These are phyloP conservation scores for Arthrinium puccinioides DNA, from an alignment of 2,329 filamentous ascomycete genomes.

Conservation along the genomic window DNA sequence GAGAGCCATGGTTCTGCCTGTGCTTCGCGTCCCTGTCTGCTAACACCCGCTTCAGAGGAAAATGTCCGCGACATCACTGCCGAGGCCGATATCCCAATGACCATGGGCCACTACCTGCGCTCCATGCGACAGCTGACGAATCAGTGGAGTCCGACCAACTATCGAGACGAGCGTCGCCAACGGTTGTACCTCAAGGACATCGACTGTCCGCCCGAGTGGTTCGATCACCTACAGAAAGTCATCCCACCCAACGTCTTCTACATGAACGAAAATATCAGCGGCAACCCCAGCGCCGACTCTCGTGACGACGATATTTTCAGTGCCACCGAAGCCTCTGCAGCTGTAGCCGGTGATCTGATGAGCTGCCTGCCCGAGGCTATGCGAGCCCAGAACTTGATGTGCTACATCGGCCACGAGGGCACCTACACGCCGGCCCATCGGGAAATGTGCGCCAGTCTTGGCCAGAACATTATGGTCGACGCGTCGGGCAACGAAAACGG, in stretches of 20 bases:
- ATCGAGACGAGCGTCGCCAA: slow-evolving; percentile 71
- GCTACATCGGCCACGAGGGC: slow-evolving; percentile 94
- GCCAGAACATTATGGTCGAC: slow-evolving; percentile 98
- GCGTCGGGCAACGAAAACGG: slow-evolving; percentile 67
- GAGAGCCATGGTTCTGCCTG: slow-evolving; percentile 18
- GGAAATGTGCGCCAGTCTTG: slow-evolving; percentile 94
- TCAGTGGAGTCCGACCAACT: slow-evolving; percentile 71
- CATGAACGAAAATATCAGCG: slow-evolving; percentile 67
- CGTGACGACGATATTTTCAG: slow-evolving; percentile 39
- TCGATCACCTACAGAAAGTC: slow-evolving; percentile 66
- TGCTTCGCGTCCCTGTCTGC: neutral
- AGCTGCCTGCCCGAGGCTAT: slow-evolving; percentile 79
- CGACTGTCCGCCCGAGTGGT: slow-evolving; percentile 86
- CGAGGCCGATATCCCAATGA: slow-evolving; percentile 72
- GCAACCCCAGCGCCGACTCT: slow-evolving; percentile 14
- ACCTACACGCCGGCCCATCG: slow-evolving; percentile 93
- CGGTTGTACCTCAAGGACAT: slow-evolving; percentile 95
- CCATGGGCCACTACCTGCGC: slow-evolving; percentile 81
- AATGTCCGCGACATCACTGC: slow-evolving; percentile 73
- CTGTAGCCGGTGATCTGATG: slow-evolving; percentile 86
- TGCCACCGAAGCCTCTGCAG: slow-evolving; percentile 48
- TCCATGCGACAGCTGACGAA: slow-evolving; percentile 79
- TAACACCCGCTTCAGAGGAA: slow-evolving; percentile 69
- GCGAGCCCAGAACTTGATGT: slow-evolving; percentile 96
- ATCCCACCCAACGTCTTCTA: slow-evolving; percentile 85